Percentiles rank a stretch among this genome's conserved stretches.
phyloP scores from a whole-genome alignment of 495 filamentous ascomycete genomes.

The Penicillium cosmopolitanum region DNA sequence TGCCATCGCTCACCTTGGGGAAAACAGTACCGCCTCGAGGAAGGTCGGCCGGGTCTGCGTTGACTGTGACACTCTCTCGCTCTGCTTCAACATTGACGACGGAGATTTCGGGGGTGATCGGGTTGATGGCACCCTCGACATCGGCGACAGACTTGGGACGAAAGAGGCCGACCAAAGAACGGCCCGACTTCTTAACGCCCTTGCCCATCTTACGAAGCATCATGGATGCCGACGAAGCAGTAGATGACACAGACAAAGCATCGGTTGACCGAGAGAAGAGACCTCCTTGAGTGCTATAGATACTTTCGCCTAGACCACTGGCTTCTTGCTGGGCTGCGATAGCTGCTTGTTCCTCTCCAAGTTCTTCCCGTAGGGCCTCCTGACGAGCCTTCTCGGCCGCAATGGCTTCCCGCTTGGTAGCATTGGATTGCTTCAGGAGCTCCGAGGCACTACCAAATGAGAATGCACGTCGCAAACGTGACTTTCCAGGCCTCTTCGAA shows the following conservation, averaged over 20 bases:
- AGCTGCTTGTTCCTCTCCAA: constrained; percentile 84
- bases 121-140: constrained; percentile 66
- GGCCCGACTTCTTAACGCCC: constrained; percentile 89
- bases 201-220: constrained; percentile 99
- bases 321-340: constrained; percentile 92
- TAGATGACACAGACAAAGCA: constrained; percentile 95
- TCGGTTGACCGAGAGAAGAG: constrained; percentile 93
- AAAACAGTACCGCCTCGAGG: constrained; percentile 78
- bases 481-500: constrained; percentile 74
- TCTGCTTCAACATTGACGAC: constrained; percentile 97
- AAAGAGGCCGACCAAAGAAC: constrained; percentile 93
- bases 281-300: constrained; percentile 86
- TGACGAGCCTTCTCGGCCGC: constrained; percentile 71
- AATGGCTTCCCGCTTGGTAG: constrained; percentile 52
- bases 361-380: constrained; percentile 68
- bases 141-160: constrained; percentile 90
- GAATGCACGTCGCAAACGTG: constrained; percentile 87
- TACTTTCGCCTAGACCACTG: constrained; percentile 86
- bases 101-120: constrained; percentile 72
- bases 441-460: constrained; percentile 97
- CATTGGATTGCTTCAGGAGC: constrained; percentile 72
- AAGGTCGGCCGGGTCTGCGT: constrained; percentile 68
- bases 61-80: constrained; percentile 80
- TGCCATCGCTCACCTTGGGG: constrained; percentile 73
- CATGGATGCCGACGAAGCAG: constrained; percentile 94